A percentile compares a stretch with the other conserved stretches of the same genome.
Evolutionary conservation across 164 flowering plant species (phyloP).

Genomic region (Akebia trifoliata): DNA sequence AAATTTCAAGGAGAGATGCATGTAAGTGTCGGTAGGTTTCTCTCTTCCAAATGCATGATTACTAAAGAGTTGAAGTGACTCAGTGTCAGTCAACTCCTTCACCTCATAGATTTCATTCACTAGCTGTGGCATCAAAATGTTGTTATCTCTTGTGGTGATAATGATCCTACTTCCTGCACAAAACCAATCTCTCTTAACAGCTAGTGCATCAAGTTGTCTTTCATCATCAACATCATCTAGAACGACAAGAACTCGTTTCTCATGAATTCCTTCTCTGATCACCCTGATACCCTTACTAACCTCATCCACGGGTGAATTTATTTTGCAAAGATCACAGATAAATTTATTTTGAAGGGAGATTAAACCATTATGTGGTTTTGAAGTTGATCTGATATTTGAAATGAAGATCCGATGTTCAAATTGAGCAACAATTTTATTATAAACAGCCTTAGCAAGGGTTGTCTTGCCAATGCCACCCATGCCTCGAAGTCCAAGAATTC

Average conservation of each 20-base stretch:
- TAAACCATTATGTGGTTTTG: neutral
- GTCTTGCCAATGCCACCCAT: constrained; percentile 53
- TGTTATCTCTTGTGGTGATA: constrained; percentile 12
- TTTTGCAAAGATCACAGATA: neutral
- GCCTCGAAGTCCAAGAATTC: constrained; percentile 34
- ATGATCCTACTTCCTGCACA: constrained; percentile 21
- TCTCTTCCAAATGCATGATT: constrained; percentile 8
- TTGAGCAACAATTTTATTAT: constrained; percentile 27
- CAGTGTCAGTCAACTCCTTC: neutral
- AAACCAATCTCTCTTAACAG: constrained; percentile 16
- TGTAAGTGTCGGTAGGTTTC: neutral
- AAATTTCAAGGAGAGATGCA: neutral
- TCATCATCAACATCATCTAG: constrained; percentile 22
- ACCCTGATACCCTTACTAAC: neutral
- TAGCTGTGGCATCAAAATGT: neutral
- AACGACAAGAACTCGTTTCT: constrained; percentile 14
- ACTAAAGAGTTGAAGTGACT: constrained; percentile 16
- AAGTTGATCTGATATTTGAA: constrained; percentile 28
- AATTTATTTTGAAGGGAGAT: neutral
- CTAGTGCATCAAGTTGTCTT: constrained; percentile 13
- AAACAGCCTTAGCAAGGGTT: constrained; percentile 49
- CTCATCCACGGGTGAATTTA: neutral
- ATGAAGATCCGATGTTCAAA: constrained; percentile 34
- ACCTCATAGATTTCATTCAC: constrained; percentile 3
- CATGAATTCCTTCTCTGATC: constrained; percentile 7